Evolutionary conservation across 495 filamentous ascomycete species (phyloP).

Genomic region (Pseudomonodictys pantanalensis): DNA sequence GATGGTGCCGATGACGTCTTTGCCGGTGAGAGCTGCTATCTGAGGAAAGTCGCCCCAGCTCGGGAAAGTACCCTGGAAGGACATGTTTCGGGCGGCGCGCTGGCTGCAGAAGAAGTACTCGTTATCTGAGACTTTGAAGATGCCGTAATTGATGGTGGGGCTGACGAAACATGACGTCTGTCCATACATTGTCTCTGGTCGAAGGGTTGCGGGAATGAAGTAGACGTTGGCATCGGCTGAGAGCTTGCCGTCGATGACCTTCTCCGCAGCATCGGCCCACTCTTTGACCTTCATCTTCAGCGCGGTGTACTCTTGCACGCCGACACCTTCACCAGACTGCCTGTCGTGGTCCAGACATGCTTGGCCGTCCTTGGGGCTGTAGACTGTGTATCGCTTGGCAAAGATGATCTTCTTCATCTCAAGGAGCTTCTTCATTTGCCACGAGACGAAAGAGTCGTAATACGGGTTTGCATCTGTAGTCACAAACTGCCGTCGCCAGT

Average conservation of each 20-base stretch:
- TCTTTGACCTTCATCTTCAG: slow-evolving; percentile 87
- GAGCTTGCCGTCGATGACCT: slow-evolving; percentile 71
- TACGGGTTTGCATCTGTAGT: slow-evolving; percentile 97
- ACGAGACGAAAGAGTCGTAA: slow-evolving; percentile 92
- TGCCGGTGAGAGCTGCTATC: slow-evolving; percentile 67
- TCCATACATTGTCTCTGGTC: slow-evolving; percentile 98
- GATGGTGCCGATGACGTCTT: slow-evolving; percentile 78
- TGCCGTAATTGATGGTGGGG: slow-evolving; percentile 82
- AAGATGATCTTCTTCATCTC: slow-evolving; percentile 92
- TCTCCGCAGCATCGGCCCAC: slow-evolving; percentile 67
- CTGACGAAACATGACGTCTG: slow-evolving; percentile 96
- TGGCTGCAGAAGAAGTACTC: slow-evolving; percentile 86
- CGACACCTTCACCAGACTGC: slow-evolving; percentile 84
- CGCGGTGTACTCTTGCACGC: slow-evolving; percentile 87
- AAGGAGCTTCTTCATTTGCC: slow-evolving; percentile 94
- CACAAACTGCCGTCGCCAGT: slow-evolving; percentile 88
- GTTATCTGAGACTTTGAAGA: slow-evolving; percentile 79
- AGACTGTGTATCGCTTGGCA: slow-evolving; percentile 90
- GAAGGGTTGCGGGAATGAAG: slow-evolving; percentile 85
- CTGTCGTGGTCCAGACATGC: slow-evolving; percentile 98
- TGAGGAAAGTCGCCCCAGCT: slow-evolving; percentile 71
- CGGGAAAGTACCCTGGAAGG: slow-evolving; percentile 84
- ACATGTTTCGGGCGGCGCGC: slow-evolving; percentile 90
- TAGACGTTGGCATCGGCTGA: slow-evolving; percentile 78
- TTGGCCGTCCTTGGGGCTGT: slow-evolving; percentile 94